These are phyloP conservation scores for Talaromyces funiculosus DNA, from an alignment of 2,329 filamentous ascomycete species.

Conservation along the genomic window DNA sequence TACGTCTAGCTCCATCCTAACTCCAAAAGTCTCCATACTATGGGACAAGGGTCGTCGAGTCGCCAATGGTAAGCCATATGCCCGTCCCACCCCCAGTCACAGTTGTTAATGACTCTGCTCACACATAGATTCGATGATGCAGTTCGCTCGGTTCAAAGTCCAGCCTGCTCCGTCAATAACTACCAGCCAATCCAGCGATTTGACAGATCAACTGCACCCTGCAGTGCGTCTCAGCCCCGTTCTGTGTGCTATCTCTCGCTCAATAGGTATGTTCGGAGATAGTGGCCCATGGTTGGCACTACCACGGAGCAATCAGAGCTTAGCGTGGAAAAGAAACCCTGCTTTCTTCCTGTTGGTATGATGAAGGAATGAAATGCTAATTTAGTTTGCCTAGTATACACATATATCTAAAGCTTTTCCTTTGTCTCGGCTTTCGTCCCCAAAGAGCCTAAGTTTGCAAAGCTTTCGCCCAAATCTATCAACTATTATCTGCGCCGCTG, in stretches of 20 bases:
- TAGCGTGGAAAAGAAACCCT: conserved; percentile 6
- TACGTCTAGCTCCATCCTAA: not conserved
- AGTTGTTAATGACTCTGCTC: not conserved
- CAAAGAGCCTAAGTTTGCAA: not conserved
- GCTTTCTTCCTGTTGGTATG: not conserved
- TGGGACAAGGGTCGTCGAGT: not conserved
- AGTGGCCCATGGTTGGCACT: conserved; percentile 2
- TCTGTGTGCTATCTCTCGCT: not conserved
- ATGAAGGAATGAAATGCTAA: not conserved
- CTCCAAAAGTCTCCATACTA: not conserved
- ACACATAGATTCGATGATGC: not conserved
- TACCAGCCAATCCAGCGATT: not conserved
- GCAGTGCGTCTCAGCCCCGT: not conserved
- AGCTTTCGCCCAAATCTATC: not conserved
- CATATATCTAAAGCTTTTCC: not conserved
- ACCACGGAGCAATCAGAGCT: conserved; percentile 3
- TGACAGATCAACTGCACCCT: not conserved
- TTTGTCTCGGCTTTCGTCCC: not conserved
- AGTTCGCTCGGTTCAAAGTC: not conserved
- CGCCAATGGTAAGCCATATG: not conserved
- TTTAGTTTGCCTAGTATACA: not conserved
- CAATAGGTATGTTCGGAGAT: not conserved
- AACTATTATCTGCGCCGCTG: not conserved
- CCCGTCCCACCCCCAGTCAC: not conserved
- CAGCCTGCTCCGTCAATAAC: not conserved